phyloP scores from a whole-genome alignment of 768 basidiomycete genomes.

The Termitomyces sp. region DNA sequence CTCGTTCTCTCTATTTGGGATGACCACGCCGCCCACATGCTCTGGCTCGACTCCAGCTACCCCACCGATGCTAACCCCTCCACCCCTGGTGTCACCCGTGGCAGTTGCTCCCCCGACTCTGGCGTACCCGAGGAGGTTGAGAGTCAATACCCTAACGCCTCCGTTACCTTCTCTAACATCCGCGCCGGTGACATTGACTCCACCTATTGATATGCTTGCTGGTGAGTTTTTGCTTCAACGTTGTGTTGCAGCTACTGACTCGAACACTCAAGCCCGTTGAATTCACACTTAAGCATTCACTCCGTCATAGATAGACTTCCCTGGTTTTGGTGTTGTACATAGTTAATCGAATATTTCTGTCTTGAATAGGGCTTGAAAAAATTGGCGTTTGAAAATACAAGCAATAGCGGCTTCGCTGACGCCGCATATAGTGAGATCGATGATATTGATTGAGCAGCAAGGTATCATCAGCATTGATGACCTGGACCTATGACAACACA shows the following conservation, averaged over 20 bases:
- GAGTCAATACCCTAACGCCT: constrained; percentile 33
- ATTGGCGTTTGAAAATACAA: no score
- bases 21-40: constrained; percentile 53
- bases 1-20: constrained; percentile 54
- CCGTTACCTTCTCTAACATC: constrained; percentile 56
- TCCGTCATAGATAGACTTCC: neutral
- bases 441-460: no score
- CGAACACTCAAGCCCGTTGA: neutral
- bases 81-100: constrained; percentile 45
- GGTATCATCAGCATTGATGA: no score
- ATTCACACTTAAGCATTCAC: neutral
- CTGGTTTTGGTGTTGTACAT: neutral
- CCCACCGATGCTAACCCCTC: constrained; percentile 31
- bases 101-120: constrained; percentile 46
- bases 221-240: neutral
- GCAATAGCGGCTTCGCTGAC: no score
- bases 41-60: constrained; percentile 57
- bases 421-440: no score
- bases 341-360: neutral
- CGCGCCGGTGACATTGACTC: constrained; percentile 44
- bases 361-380: no score
- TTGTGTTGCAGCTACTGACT: neutral
- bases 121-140: constrained; percentile 47
- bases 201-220: constrained; percentile 3
- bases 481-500: no score